Conservation (phyloP, 225 moss, liverwort and hornwort species). For the Asterella californica region DNA sequence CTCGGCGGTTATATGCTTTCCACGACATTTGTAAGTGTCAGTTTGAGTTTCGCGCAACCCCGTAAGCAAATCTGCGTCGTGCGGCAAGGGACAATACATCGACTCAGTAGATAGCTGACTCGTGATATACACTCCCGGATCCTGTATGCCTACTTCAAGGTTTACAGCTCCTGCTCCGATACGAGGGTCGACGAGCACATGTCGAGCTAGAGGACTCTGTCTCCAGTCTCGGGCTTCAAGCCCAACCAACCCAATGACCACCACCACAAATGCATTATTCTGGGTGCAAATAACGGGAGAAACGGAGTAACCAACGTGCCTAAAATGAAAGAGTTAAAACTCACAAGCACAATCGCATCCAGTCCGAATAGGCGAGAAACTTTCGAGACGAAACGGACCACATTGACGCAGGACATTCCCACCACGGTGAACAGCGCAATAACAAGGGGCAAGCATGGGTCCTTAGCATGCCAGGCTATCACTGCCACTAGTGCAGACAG, state of each 20-base stretch:
- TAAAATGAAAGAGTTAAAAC: constrained; percentile 73
- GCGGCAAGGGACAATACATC: background rate
- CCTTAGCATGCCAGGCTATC: constrained; percentile 68
- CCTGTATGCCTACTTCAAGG: background rate
- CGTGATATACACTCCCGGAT: background rate
- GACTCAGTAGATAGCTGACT: background rate
- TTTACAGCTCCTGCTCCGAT: background rate
- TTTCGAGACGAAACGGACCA: constrained; percentile 54
- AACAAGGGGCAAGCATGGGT: constrained; percentile 65
- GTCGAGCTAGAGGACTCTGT: background rate
- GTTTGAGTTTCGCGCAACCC: background rate
- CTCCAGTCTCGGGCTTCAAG: background rate
- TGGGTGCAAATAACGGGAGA: constrained; percentile 39
- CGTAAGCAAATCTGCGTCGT: background rate
- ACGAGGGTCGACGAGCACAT: background rate
- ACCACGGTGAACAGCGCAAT: constrained; percentile 63
- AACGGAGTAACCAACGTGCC: constrained; percentile 64
- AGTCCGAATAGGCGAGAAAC: constrained; percentile 50
- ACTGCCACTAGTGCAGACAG: constrained; percentile 61
- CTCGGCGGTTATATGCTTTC: too few species aligned
- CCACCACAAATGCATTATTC: background rate
- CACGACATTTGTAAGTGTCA: background rate
- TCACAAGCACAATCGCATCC: constrained; percentile 54
- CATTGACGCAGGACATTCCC: constrained; percentile 59
- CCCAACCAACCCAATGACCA: constrained; percentile 12